Conservation (phyloP, 2,329 filamentous ascomycete genomes). For the Juglanconis oblonga region DNA sequence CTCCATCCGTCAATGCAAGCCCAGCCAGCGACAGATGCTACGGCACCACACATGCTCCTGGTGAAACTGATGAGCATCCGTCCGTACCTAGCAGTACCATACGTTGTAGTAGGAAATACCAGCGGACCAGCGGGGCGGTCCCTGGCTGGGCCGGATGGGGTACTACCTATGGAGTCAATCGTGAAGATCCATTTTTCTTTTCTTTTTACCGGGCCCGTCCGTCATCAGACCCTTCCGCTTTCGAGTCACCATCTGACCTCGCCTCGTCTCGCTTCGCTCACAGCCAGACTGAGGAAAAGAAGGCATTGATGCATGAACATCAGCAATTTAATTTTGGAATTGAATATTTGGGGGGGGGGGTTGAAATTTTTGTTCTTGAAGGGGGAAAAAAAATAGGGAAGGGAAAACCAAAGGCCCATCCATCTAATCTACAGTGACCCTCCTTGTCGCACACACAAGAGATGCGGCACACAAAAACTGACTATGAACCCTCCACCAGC, state of each 20-base stretch:
- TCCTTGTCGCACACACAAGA: neutral
- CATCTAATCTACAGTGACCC: too few species aligned
- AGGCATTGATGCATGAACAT: conserved; percentile 18
- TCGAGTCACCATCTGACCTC: neutral
- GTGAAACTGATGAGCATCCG: neutral
- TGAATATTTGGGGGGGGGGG: too few species aligned
- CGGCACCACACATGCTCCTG: neutral
- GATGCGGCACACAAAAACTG: neutral
- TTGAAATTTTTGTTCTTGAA: too few species aligned
- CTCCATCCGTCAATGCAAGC: neutral
- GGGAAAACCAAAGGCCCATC: too few species aligned
- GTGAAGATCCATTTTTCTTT: neutral
- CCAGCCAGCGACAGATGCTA: neutral
- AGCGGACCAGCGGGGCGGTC: neutral
- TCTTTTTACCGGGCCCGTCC: neutral
- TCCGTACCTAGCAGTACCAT: too few species aligned
- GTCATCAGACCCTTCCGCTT: neutral
- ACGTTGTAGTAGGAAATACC: neutral
- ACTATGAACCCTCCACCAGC: neutral
- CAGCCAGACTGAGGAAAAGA: neutral
- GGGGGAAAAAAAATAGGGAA: neutral
- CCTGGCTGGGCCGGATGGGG: neutral
- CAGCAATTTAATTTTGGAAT: conserved; percentile 10
- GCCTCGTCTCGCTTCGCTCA: neutral
- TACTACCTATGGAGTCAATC: neutral